These are phyloP conservation scores for Yarrowia galli DNA, from an alignment of 1,139 yeast species.

Conservation along the genomic window DNA sequence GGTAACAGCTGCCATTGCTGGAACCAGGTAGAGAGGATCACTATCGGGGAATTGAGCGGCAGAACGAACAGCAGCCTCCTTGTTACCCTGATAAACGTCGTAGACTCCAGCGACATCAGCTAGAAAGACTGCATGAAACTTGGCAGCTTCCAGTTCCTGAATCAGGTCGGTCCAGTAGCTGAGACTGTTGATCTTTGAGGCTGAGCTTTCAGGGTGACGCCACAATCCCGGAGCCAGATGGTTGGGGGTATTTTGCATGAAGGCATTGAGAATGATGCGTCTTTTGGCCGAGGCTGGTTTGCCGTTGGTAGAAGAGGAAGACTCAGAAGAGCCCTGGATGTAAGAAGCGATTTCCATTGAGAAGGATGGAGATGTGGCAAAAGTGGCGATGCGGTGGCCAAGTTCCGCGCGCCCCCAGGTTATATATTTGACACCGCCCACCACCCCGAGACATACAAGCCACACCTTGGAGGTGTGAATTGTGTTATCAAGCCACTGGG, in stretches of 20 bases:
- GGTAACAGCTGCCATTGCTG: slow-evolving; percentile 56
- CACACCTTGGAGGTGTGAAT: slow-evolving; percentile 1
- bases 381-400: slow-evolving; percentile 12
- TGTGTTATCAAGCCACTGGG: slow-evolving; percentile 16
- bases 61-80: slow-evolving; percentile 51
- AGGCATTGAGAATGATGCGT: slow-evolving; percentile 28
- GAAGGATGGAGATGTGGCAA: neutral
- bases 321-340: slow-evolving; percentile 2
- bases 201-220: slow-evolving; percentile 57
- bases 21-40: slow-evolving; percentile 53
- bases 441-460: neutral
- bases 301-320: neutral
- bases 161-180: slow-evolving; percentile 59
- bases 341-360: slow-evolving; percentile 18
- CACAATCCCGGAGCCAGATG: slow-evolving; percentile 55
- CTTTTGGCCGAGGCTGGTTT: neutral
- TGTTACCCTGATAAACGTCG: slow-evolving; percentile 56
- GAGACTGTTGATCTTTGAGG: slow-evolving; percentile 52
- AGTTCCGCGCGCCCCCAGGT: neutral
- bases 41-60: slow-evolving; percentile 54
- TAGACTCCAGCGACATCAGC: slow-evolving; percentile 59
- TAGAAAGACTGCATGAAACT: slow-evolving; percentile 56
- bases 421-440: slow-evolving; percentile 18
- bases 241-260: slow-evolving; percentile 30
- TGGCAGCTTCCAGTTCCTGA: slow-evolving; percentile 56